Evolutionary conservation across 2,329 filamentous ascomycete species (phyloP).

Genomic region (Xylariaceae sp.): DNA sequence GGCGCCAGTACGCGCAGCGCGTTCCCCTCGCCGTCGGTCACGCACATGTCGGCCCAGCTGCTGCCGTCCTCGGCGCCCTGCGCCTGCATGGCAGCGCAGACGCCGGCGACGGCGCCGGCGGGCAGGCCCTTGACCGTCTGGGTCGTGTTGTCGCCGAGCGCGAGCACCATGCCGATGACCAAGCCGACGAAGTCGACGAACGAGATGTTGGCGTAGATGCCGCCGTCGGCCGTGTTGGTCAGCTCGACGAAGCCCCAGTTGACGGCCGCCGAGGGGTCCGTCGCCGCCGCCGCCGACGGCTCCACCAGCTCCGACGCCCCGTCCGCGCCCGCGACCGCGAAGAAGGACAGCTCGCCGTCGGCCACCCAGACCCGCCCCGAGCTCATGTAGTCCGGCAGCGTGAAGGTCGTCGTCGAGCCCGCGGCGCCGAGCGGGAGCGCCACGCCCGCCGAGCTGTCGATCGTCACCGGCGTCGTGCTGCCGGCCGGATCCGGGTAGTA

Average conservation of each 20-base stretch:
- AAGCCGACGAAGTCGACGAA: slow-evolving; percentile 46
- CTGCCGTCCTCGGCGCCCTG: slow-evolving; percentile 31
- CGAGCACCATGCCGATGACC: slow-evolving; percentile 41
- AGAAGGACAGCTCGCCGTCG: slow-evolving; percentile 33
- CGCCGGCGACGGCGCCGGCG: slow-evolving; percentile 25
- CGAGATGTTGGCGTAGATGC: slow-evolving; percentile 40
- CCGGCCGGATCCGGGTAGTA: slow-evolving; percentile 30
- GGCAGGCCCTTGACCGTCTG: slow-evolving; percentile 35
- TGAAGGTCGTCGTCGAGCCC: slow-evolving; percentile 30
- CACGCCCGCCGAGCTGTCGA: slow-evolving; percentile 21
- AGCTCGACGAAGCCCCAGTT: slow-evolving; percentile 46
- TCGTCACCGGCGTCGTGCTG: slow-evolving; percentile 22
- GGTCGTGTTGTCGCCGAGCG: slow-evolving; percentile 24
- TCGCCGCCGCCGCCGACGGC: slow-evolving; percentile 36
- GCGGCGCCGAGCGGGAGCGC: slow-evolving; percentile 29
- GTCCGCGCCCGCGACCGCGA: slow-evolving; percentile 21
- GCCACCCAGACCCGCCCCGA: slow-evolving; percentile 36
- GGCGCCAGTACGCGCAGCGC: slow-evolving; percentile 39
- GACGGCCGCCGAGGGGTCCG: slow-evolving; percentile 34
- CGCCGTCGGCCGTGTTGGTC: slow-evolving; percentile 30
- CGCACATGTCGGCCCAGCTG: slow-evolving; percentile 38
- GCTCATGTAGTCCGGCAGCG: slow-evolving; percentile 31
- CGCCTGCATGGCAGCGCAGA: slow-evolving; percentile 33
- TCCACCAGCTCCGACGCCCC: slow-evolving; percentile 35
- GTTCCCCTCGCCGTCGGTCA: slow-evolving; percentile 27